Conservation (phyloP, 1,284 basidiomycete species). For the Ceratobasidium sp. region DNA sequence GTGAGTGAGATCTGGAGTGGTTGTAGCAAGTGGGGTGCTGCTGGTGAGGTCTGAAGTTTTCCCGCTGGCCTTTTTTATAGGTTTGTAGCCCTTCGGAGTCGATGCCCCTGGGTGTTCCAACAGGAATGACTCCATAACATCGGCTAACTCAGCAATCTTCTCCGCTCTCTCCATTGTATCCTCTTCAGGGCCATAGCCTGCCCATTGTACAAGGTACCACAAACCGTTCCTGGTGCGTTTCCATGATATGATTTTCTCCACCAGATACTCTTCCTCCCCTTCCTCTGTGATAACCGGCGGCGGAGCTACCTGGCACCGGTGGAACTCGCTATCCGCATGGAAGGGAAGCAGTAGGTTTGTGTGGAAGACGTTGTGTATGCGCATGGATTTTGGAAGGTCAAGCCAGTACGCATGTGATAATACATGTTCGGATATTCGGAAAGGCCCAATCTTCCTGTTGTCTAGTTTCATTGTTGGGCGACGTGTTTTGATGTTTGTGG, state of each 20-base stretch:
- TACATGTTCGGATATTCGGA: slow-evolving; percentile 37
- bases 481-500: slow-evolving; percentile 46
- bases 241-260: neutral
- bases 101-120: no score
- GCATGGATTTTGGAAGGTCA: neutral
- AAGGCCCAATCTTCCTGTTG: slow-evolving; percentile 47
- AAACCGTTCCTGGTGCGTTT: neutral
- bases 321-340: neutral
- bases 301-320: neutral
- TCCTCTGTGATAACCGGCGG: neutral
- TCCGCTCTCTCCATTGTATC: slow-evolving; percentile 30
- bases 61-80: no score
- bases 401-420: slow-evolving; percentile 18
- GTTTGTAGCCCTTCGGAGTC: no score
- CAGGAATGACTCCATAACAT: no score
- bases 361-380: slow-evolving; percentile 34
- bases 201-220: slow-evolving; percentile 13
- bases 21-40: no score
- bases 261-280: neutral
- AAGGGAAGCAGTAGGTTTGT: neutral
- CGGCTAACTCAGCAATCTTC: no score
- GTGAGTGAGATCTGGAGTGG: no score
- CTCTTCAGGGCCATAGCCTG: slow-evolving; percentile 14
- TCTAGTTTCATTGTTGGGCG: slow-evolving; percentile 49
- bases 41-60: no score